Evolutionary conservation across 768 basidiomycete species (phyloP).

Genomic region (Dentipellis fragilis): DNA sequence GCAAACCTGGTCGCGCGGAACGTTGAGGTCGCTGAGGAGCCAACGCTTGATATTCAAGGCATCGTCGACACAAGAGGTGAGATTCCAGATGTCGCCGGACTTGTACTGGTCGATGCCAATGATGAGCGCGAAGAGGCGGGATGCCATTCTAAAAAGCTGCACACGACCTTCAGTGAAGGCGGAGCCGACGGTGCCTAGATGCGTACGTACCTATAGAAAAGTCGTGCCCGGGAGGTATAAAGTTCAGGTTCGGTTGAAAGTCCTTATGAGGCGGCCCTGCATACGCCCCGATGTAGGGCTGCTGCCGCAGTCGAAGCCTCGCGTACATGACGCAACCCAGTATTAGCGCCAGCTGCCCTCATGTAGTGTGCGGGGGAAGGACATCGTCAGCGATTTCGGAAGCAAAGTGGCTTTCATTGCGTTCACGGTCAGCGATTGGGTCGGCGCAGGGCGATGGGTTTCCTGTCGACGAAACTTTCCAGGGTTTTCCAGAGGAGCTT

Average conservation of each 20-base stretch:
- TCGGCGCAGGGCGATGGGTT: too few relatives aligned
- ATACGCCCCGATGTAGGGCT: background rate
- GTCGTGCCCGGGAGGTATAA: too few relatives aligned
- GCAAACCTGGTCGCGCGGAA: constrained; percentile 48
- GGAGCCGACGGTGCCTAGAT: background rate
- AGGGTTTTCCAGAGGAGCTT: too few relatives aligned
- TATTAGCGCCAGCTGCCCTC: too few relatives aligned
- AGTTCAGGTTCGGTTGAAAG: too few relatives aligned
- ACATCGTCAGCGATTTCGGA: too few relatives aligned
- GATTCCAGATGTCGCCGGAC: constrained; percentile 49
- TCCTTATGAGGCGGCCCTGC: background rate
- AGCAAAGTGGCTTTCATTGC: too few relatives aligned
- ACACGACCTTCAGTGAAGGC: background rate
- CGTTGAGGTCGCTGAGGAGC: constrained; percentile 44
- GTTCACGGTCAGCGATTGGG: too few relatives aligned
- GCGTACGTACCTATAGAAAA: too few relatives aligned
- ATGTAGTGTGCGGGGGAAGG: too few relatives aligned
- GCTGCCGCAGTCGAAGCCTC: background rate
- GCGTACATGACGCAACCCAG: background rate
- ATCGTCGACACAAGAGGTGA: constrained; percentile 56
- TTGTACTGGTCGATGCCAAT: constrained; percentile 65
- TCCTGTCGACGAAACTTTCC: too few relatives aligned
- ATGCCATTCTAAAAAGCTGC: constrained; percentile 21
- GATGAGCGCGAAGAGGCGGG: constrained; percentile 53
- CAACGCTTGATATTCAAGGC: constrained; percentile 48